phyloP scores from a whole-genome alignment of 441 rosid species.

The Pelargonium cotyledonis region DNA sequence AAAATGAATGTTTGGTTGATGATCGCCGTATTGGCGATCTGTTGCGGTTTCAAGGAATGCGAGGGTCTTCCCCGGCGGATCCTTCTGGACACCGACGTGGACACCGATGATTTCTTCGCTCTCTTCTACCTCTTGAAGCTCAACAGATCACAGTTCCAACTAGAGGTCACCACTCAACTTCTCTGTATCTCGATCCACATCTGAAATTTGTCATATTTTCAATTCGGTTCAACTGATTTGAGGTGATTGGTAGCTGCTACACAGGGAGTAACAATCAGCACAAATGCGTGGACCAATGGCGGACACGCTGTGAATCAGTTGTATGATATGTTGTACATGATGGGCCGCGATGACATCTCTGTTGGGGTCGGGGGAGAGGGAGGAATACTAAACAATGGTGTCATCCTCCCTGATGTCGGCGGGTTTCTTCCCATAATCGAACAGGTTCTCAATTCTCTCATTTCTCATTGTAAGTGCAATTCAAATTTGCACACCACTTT shows the following conservation, averaged over 20 bases:
- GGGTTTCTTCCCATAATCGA: slow-evolving; percentile 83
- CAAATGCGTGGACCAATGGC: slow-evolving; percentile 79
- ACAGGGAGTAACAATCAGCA: slow-evolving; percentile 67
- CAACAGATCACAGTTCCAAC: slow-evolving; percentile 59
- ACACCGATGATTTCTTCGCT: slow-evolving; percentile 83
- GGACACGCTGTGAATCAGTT: slow-evolving; percentile 81
- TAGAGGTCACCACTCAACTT: slow-evolving; percentile 36
- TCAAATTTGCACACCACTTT: not conserved
- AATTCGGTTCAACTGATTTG: too few species aligned
- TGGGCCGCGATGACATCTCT: slow-evolving; percentile 69
- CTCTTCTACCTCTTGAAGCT: slow-evolving; percentile 82
- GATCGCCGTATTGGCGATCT: slow-evolving; percentile 24
- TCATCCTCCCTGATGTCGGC: slow-evolving; percentile 65
- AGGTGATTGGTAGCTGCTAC: not conserved
- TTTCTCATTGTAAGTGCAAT: not conserved
- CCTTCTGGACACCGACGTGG: slow-evolving; percentile 76
- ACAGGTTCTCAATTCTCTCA: slow-evolving; percentile 40
- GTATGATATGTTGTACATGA: slow-evolving; percentile 85
- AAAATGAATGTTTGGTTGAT: slow-evolving; percentile 19
- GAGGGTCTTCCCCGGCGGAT: slow-evolving; percentile 45
- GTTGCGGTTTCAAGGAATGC: slow-evolving; percentile 20
- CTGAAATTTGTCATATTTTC: too few species aligned
- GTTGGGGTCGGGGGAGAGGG: slow-evolving; percentile 96
- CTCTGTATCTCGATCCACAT: not conserved
- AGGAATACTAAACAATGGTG: slow-evolving; percentile 55